Evolutionary conservation across 208 protist species (phyloP).

Genomic region (Acanthamoeba castellanii): DNA sequence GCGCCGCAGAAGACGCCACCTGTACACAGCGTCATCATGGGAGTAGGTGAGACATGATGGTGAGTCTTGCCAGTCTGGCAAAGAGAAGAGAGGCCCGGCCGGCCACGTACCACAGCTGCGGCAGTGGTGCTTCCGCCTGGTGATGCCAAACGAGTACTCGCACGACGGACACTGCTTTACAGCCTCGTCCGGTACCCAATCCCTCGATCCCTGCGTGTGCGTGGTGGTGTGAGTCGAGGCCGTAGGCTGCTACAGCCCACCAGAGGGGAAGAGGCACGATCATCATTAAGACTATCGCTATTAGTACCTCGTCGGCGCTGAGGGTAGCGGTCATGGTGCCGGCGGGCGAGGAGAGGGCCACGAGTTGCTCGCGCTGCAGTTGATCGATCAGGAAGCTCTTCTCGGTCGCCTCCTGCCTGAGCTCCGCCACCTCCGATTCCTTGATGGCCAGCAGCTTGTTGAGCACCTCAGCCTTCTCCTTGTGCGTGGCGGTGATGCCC

Average conservation of each 20-base stretch:
- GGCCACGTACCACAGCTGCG: constrained; percentile 12
- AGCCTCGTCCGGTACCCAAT: constrained; percentile 28
- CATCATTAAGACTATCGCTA: too few relatives aligned
- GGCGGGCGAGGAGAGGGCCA: not conserved
- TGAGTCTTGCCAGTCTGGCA: not conserved
- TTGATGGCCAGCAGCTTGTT: constrained; percentile 59
- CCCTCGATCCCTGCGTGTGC: not conserved
- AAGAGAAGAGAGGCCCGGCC: not conserved
- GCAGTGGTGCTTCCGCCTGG: constrained; percentile 56
- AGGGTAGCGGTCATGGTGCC: not conserved
- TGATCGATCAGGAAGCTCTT: not conserved
- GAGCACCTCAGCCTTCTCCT: constrained; percentile 38
- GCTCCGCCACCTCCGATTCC: constrained; percentile 23
- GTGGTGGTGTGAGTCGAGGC: not conserved
- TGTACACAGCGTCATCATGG: not conserved
- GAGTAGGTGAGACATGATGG: not conserved
- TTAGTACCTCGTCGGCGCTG: not conserved
- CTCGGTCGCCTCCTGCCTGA: constrained; percentile 8
- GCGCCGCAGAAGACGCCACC: constrained; percentile 51
- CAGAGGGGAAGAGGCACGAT: not conserved
- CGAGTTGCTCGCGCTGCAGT: not conserved
- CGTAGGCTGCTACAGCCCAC: too few relatives aligned
- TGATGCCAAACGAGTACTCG: constrained; percentile 9
- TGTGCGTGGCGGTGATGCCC: not conserved
- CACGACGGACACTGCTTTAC: constrained; percentile 27